These are phyloP conservation scores for Prunus kanzakura DNA, from an alignment of 306 rosid species.

Conservation along the genomic window DNA sequence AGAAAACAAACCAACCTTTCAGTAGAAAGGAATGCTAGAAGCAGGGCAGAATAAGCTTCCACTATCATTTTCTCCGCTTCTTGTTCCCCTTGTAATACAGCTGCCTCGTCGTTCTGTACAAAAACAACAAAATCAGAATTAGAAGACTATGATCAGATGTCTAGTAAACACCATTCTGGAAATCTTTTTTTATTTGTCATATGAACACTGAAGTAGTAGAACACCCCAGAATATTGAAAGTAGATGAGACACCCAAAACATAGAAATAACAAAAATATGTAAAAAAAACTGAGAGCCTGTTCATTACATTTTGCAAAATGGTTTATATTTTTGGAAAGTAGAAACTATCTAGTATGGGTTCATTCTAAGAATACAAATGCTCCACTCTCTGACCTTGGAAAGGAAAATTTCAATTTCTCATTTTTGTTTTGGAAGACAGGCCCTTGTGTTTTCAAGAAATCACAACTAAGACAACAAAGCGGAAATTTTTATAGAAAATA, in stretches of 20 bases:
- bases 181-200: neutral
- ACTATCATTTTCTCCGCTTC: conserved; percentile 85
- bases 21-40: conserved; percentile 60
- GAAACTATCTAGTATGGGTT: neutral
- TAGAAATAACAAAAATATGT: too few species aligned
- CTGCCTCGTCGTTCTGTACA: conserved; percentile 74
- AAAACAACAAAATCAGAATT: conserved; percentile 24
- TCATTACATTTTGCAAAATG: neutral
- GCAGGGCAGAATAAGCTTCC: conserved; percentile 57
- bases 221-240: too few species aligned
- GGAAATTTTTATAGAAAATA: neutral
- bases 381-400: neutral
- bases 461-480: neutral
- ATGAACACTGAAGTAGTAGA: too few species aligned
- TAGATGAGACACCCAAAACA: too few species aligned
- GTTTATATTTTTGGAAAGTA: neutral
- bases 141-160: neutral
- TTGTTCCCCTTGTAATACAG: conserved; percentile 80
- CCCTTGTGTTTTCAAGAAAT: neutral
- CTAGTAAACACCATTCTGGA: neutral
- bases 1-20: conserved; percentile 38
- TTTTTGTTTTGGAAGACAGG: neutral
- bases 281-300: neutral
- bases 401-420: neutral
- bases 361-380: neutral